Percentiles rank a stretch among this genome's conserved stretches.
phyloP scores from a whole-genome alignment of 768 basidiomycete species.

The Sporobolomyces pararoseus region DNA sequence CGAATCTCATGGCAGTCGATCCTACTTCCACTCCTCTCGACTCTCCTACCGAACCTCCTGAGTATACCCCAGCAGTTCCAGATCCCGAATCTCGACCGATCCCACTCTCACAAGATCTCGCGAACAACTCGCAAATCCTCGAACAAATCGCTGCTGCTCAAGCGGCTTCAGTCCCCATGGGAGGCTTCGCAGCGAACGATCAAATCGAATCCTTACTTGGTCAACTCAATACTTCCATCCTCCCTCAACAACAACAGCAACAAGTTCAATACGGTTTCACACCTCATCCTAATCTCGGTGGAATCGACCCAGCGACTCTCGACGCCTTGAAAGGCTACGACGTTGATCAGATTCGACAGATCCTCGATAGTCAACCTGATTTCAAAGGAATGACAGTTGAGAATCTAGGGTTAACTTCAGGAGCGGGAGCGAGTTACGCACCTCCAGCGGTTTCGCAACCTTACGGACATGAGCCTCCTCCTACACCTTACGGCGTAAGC shows the following conservation, averaged over 20 bases:
- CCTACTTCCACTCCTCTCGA: not conserved
- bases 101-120: constrained; percentile 4
- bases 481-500: not conserved
- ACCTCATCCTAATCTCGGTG: not conserved
- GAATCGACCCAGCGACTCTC: constrained; percentile 17
- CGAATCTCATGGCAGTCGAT: constrained; percentile 17
- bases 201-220: constrained; percentile 25
- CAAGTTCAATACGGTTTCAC: too few species aligned
- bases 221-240: constrained; percentile 1
- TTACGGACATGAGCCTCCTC: not conserved
- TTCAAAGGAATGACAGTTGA: constrained; percentile 14
- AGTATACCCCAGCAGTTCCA: not conserved
- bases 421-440: not conserved
- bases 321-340: constrained; percentile 5
- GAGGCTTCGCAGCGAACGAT: constrained; percentile 15
- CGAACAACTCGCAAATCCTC: not conserved
- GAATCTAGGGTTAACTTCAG: constrained; percentile 5
- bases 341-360: constrained; percentile 4
- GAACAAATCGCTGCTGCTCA: constrained; percentile 24
- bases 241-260: not conserved
- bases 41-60: constrained; percentile 15
- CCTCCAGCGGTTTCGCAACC: too few species aligned
- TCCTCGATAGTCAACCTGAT: constrained; percentile 7
- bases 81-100: constrained; percentile 13
- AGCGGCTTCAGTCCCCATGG: not conserved